Base-by-base conservation (phyloP, 1,139 yeast species). In the Taiozyma sp. region DNA sequence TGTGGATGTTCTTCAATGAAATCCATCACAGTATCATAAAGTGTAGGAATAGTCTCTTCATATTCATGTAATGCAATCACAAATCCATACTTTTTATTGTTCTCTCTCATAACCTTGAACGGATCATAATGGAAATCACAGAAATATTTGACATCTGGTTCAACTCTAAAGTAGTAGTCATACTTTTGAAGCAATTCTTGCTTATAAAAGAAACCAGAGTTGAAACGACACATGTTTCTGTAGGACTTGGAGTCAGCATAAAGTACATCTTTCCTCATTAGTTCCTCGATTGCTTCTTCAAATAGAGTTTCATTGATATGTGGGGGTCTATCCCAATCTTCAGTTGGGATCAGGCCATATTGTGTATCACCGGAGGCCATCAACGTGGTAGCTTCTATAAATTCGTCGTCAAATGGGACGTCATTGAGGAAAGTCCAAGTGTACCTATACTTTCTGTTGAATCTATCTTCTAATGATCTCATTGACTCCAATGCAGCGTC, bases 371-470 rank as follows among this genome's bases (percentile, higher is more conserved):
- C 95, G 53, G 91, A 84, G 0, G 91, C 96, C 96, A 91, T 87
- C 30, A 88, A 76, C 1, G 85, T 73, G 0, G 97, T 90, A 0
- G 74, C 75, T 19, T 68, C 67, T 30, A 75, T 85, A 66, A 91
- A 89, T 44, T 81, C 81, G 1, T 76, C 79, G 7, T 81, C 79
- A 65, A 91, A 91, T 3, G 85, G 85, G 41, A 80, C 88, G 62
- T 91, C 95, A 63, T 91, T 91, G 47, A 91, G 66, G 61, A 91
- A 90, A 1, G 89, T 85, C 97, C 97, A 91, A 7, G 96, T 93
- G 61, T 85, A 86, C 49, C 80, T 75, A 60, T 75, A 85, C 68
- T 82, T 75, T 51, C 74, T 77, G 61, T 85, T 85, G 65, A 85
- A 85, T 52, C 85, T 76, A 52, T 85, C 81, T 61, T 85, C 91